phyloP scores from a whole-genome alignment of 2,329 filamentous ascomycete genomes.

The Simplicillium sp. region DNA sequence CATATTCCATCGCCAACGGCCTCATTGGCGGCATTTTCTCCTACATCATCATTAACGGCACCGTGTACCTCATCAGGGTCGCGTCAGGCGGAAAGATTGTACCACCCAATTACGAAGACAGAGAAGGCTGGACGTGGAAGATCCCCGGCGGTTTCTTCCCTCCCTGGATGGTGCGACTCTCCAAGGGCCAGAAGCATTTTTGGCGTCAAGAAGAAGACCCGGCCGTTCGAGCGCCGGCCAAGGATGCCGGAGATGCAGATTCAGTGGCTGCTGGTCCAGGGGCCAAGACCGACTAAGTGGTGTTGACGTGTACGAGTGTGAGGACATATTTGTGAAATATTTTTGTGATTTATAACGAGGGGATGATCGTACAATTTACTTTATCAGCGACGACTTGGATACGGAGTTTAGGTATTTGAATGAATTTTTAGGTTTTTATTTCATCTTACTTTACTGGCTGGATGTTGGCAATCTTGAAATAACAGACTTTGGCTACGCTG shows the following conservation, averaged over 20 bases:
- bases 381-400: no score
- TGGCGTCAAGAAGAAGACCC: conserved; percentile 38
- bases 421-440: no score
- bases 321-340: no score
- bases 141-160: conserved; percentile 68
- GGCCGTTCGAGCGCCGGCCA: neutral
- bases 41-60: conserved; percentile 67
- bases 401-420: no score
- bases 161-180: conserved; percentile 58
- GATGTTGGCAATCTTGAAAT: no score
- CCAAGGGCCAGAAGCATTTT: conserved; percentile 62
- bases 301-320: no score
- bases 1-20: conserved; percentile 80
- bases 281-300: no score
- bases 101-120: conserved; percentile 65
- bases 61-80: conserved; percentile 60
- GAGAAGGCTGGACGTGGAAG: conserved; percentile 73
- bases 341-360: no score
- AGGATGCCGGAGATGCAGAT: conserved; percentile 1
- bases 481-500: no score
- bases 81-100: conserved; percentile 59
- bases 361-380: no score
- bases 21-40: conserved; percentile 71
- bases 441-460: no score
- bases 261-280: no score